These are phyloP conservation scores for Pulveroboletus sp. DNA, from an alignment of 768 basidiomycete species.

Conservation along the genomic window DNA sequence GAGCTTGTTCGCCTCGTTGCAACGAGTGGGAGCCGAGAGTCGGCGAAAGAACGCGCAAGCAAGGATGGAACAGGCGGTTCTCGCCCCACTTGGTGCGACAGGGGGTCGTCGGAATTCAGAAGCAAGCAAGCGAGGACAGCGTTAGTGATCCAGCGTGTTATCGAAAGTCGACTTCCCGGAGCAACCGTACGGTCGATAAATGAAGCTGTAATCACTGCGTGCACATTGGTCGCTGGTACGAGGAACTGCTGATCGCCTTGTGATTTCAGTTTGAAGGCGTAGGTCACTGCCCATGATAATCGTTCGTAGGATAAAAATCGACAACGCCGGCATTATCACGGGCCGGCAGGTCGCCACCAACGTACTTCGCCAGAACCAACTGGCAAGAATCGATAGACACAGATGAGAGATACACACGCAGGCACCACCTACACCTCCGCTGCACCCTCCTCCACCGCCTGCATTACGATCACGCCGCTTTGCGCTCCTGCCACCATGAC, in stretches of 20 bases:
- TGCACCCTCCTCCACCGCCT: conserved; percentile 40
- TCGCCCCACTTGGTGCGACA: too few relatives aligned
- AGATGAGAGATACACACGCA: background rate
- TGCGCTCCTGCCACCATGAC: conserved; percentile 56
- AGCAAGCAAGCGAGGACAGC: background rate
- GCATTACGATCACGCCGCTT: conserved; percentile 63
- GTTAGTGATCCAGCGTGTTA: too few relatives aligned
- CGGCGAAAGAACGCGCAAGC: background rate
- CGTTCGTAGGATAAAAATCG: too few relatives aligned
- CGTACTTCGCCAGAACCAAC: too few relatives aligned
- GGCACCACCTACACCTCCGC: background rate
- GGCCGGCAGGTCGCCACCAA: too few relatives aligned
- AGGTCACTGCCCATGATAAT: too few relatives aligned
- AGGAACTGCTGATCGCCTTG: background rate
- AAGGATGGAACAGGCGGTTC: too few relatives aligned
- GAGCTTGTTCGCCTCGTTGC: background rate
- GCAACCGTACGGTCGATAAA: too few relatives aligned
- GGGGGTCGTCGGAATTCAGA: background rate
- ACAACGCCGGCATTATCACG: too few relatives aligned
- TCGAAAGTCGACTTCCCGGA: background rate
- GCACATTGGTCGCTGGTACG: background rate
- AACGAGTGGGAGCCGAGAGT: too few relatives aligned
- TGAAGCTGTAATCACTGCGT: background rate
- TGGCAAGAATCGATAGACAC: too few relatives aligned
- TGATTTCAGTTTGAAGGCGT: background rate